phyloP scores from a whole-genome alignment of 257 asterid genomes.

The Gardenia jasminoides region DNA sequence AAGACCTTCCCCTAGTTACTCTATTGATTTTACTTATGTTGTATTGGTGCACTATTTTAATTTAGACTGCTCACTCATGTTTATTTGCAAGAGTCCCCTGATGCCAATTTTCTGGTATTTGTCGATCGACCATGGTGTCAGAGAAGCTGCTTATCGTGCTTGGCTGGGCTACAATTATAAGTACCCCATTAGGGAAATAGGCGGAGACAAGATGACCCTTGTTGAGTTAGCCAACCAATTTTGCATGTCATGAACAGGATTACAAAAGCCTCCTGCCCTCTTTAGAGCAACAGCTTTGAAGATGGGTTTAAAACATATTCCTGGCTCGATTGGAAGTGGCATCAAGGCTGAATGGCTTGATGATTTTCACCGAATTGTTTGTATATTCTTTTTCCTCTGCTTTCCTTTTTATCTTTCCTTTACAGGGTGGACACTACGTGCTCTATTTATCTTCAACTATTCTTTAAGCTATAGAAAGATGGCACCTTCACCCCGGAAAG shows the following conservation, averaged over 20 bases:
- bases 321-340: slow-evolving; percentile 33
- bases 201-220: slow-evolving; percentile 79
- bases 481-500: too few species aligned
- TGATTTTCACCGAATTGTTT: not conserved
- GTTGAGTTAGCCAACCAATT: slow-evolving; percentile 76
- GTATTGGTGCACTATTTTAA: not conserved
- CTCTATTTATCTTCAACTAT: too few species aligned
- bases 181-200: slow-evolving; percentile 59
- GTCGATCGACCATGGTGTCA: slow-evolving; percentile 69
- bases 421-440: too few species aligned
- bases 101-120: slow-evolving; percentile 11
- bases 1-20: slow-evolving; percentile 6
- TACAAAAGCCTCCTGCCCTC: slow-evolving; percentile 69
- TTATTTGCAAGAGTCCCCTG: not conserved
- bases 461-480: too few species aligned
- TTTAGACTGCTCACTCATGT: not conserved
- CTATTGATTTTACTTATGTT: not conserved
- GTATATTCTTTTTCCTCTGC: not conserved
- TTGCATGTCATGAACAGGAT: slow-evolving; percentile 76
- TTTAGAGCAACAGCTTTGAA: slow-evolving; percentile 71
- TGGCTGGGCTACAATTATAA: slow-evolving; percentile 97
- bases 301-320: slow-evolving; percentile 85
- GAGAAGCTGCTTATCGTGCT: slow-evolving; percentile 83
- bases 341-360: not conserved
- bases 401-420: too few species aligned